Evolutionary conservation across 805 yeast species (phyloP), one percentile per base, ranked within the genome.

Genomic region (Pichia exigua): DNA sequence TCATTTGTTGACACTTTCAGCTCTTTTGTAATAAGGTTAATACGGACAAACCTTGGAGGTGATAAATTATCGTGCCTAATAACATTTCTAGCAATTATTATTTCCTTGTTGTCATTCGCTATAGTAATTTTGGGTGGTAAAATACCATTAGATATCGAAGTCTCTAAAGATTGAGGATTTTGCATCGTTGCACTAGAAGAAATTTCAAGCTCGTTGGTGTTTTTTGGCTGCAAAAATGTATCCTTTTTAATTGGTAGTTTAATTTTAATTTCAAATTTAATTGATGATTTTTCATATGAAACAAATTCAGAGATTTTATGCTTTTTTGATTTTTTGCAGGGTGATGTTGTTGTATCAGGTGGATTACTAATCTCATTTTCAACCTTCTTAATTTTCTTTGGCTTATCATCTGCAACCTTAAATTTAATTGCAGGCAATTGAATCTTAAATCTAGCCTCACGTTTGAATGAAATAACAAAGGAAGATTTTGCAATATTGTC

Each of bases 401-500:
- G 43, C 18, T 44, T 47, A n/a, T 56, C 43, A 30, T 58, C 59
- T 9, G 54, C 28, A 3, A 59, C 48, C 42, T 64, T 64, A 18
- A 61, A 44, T 44, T 66, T 65, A 13, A 66, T 54, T 0, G 70
- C 61, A 1, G 73, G 70, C 46, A 79, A 63, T 58, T 76, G 83
- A 45, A 79, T 75, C 59, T 74, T 77, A 55, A 79, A 73, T 51
- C 81, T 62, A 2, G 82, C 82, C 59, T 82, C 84, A 53, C 88
- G 70, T 56, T 75, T 83, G 20, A 89, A 68, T 7, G 59, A 45
- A 27, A 64, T 50, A 26, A 77, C 71, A n/a, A 88, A 49, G 3
- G 51, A 41, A 15, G 46, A 69, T 41, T 71, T 71, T 4, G 83
- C 83, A 4, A 46, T 41, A 35, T 26, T 22, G 0, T 26, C 40